These are phyloP conservation scores for Wakefieldia striispora DNA, from an alignment of 768 basidiomycete species.

Conservation along the genomic window DNA sequence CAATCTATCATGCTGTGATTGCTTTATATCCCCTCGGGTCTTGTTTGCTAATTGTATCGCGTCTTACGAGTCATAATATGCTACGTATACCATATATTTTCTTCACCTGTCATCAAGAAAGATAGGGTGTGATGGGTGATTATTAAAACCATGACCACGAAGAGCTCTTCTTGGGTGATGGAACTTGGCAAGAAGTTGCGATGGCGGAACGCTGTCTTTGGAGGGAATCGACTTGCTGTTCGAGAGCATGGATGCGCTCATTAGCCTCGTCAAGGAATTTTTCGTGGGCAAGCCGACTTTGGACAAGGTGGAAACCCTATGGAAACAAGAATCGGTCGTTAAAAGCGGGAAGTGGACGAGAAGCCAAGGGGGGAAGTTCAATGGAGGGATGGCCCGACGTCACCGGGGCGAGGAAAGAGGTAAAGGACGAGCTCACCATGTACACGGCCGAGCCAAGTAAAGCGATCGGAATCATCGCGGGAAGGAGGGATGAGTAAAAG, in stretches of 20 bases:
- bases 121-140: not conserved
- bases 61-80: not conserved
- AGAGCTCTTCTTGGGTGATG: constrained; percentile 5
- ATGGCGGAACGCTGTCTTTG: constrained; percentile 15
- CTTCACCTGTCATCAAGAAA: not conserved
- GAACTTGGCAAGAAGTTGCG: not conserved
- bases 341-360: constrained; percentile 3
- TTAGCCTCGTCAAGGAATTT: constrained; percentile 65
- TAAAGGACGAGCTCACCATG: constrained; percentile 44
- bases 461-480: constrained; percentile 76
- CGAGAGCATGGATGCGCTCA: constrained; percentile 50
- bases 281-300: constrained; percentile 65
- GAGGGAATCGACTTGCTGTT: constrained; percentile 52
- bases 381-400: constrained; percentile 9
- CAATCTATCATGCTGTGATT: not conserved
- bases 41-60: too few relatives aligned
- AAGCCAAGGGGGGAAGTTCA: too few relatives aligned
- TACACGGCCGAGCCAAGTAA: constrained; percentile 79
- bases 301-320: constrained; percentile 67
- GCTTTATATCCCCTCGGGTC: not conserved
- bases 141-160: constrained; percentile 25
- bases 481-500: constrained; percentile 69
- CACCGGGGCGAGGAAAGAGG: constrained; percentile 1
- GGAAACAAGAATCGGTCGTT: constrained; percentile 8
- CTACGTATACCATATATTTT: constrained; percentile 16